A percentile compares a stretch with the other conserved stretches of the same genome.
These are phyloP conservation scores for Pseudogymnoascus sp. DNA, from an alignment of 2,329 filamentous ascomycete genomes.

Conservation along the genomic window DNA sequence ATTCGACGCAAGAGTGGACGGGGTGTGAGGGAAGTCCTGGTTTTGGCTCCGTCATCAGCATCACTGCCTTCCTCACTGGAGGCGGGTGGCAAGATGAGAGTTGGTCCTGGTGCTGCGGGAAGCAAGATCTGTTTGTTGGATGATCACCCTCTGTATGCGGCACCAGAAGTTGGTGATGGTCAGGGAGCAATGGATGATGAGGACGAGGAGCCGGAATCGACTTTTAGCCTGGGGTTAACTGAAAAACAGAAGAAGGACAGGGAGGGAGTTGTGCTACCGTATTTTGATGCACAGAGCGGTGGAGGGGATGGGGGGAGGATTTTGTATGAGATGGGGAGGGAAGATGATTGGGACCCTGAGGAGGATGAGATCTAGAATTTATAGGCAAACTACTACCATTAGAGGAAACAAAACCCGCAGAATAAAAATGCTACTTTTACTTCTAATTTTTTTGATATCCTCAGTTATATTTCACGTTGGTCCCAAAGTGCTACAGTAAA, in stretches of 20 bases:
- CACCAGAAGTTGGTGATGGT: constrained; percentile 27
- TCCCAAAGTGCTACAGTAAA: neutral
- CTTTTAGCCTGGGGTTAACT: constrained; percentile 80
- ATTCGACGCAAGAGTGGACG: constrained; percentile 76
- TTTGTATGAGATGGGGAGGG: constrained; percentile 90
- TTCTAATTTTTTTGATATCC: neutral
- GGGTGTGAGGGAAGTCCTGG: constrained; percentile 62
- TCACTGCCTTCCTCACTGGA: neutral
- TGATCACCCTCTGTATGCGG: constrained; percentile 66
- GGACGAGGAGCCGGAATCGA: constrained; percentile 55
- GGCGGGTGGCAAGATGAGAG: neutral
- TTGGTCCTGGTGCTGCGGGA: constrained; percentile 34
- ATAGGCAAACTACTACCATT: neutral
- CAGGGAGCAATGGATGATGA: constrained; percentile 32
- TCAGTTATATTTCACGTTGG: neutral
- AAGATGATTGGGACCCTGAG: constrained; percentile 95
- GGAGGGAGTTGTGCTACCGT: constrained; percentile 85
- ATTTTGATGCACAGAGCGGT: constrained; percentile 89
- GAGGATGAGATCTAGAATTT: constrained; percentile 63
- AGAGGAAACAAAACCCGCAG: neutral
- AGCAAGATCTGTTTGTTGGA: constrained; percentile 58
- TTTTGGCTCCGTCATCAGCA: constrained; percentile 34
- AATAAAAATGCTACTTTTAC: neutral
- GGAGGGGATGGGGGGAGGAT: constrained; percentile 85
- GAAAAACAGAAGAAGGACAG: constrained; percentile 83